Conservation (phyloP, 257 asterid species). For the Marsdenia floribunda region DNA sequence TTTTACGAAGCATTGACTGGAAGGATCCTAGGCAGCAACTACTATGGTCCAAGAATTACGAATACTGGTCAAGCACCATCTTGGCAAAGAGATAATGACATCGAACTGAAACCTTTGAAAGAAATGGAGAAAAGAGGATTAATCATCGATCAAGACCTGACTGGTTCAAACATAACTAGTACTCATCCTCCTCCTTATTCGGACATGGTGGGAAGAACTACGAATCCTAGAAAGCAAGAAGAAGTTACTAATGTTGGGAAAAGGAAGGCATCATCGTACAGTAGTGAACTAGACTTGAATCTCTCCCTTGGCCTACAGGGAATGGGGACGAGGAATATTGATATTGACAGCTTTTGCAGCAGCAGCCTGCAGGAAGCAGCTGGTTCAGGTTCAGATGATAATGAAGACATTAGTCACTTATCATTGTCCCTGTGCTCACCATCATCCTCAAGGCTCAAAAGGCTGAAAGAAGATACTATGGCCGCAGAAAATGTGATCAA, state of each 20-base stretch:
- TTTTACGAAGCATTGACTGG: constrained; percentile 23
- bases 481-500: constrained; percentile 31
- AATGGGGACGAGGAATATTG: constrained; percentile 17
- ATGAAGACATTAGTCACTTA: constrained; percentile 25
- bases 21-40: constrained; percentile 26
- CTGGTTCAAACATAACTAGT: constrained; percentile 6
- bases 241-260: constrained; percentile 16
- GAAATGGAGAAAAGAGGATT: constrained; percentile 8
- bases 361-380: neutral
- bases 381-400: constrained; percentile 18
- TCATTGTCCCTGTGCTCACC: constrained; percentile 40
- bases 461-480: constrained; percentile 26
- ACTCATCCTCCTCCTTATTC: neutral
- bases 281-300: constrained; percentile 42
- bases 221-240: constrained; percentile 6
- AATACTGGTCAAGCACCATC: constrained; percentile 27
- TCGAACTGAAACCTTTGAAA: constrained; percentile 16
- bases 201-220: neutral
- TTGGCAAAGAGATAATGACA: constrained; percentile 29
- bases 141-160: neutral
- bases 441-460: constrained; percentile 30
- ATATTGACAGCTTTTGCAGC: neutral
- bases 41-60: constrained; percentile 19
- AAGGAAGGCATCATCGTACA: constrained; percentile 36
- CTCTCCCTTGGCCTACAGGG: constrained; percentile 43